phyloP scores from a whole-genome alignment of 1,284 basidiomycete species.

The Sporisorium reilianum region DNA sequence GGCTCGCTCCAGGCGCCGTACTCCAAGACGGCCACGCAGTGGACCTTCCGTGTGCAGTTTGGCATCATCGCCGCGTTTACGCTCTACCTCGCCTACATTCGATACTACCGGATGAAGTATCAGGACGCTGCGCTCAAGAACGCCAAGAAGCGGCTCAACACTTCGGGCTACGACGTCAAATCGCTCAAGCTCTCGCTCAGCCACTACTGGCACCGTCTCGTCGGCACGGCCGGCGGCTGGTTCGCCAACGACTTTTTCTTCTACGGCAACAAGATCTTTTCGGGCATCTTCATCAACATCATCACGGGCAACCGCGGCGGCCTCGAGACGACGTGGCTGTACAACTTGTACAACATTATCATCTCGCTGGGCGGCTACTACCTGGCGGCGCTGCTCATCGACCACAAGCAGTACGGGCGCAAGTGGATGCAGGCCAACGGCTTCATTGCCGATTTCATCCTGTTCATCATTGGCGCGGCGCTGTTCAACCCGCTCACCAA shows the following conservation, averaged over 20 bases:
- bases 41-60: constrained; percentile 74
- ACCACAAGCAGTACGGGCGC: constrained; percentile 72
- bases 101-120: constrained; percentile 72
- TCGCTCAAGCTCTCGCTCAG: constrained; percentile 72
- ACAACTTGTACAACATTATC: constrained; percentile 72
- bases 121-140: constrained; percentile 68
- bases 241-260: constrained; percentile 73
- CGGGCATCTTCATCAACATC: constrained; percentile 68
- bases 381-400: constrained; percentile 73
- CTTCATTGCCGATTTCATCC: constrained; percentile 72
- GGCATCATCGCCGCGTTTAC: constrained; percentile 73
- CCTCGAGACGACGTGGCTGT: constrained; percentile 72
- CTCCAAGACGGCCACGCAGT: constrained; percentile 72
- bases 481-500: constrained; percentile 69
- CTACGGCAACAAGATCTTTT: constrained; percentile 70
- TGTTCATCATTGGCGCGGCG: constrained; percentile 71
- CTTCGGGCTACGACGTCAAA: constrained; percentile 72
- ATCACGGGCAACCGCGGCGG: constrained; percentile 69
- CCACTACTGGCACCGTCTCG: constrained; percentile 73
- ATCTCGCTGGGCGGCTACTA: constrained; percentile 73
- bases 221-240: constrained; percentile 73
- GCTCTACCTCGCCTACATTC: constrained; percentile 73
- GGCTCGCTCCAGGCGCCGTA: constrained; percentile 70
- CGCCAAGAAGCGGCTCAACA: constrained; percentile 71
- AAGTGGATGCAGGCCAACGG: constrained; percentile 73